Conservation (phyloP, 2,329 filamentous ascomycete species). For the Xylaria sp. region DNA sequence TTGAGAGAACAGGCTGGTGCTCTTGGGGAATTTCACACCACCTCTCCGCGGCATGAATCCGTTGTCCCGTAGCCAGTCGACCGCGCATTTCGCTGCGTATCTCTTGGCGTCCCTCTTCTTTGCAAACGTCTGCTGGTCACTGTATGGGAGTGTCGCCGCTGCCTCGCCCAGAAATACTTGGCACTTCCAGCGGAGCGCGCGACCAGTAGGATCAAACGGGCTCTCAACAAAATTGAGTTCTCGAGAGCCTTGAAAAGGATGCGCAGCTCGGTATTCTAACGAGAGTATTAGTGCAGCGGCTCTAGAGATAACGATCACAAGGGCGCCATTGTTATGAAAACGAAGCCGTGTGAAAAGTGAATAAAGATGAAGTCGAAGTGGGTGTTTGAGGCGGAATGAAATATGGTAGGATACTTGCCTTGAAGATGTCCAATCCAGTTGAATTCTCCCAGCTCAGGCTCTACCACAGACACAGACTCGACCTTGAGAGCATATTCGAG, state of each 20-base stretch:
- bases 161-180: constrained; percentile 45
- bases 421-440: constrained; percentile 56
- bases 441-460: constrained; percentile 43
- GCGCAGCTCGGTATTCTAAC: constrained; percentile 48
- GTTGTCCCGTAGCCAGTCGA: constrained; percentile 53
- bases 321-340: neutral
- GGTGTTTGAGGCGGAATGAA: neutral
- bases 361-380: neutral
- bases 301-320: constrained; percentile 2
- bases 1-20: neutral
- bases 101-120: constrained; percentile 65
- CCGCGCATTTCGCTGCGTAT: constrained; percentile 61
- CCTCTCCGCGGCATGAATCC: constrained; percentile 44
- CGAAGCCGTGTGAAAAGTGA: constrained; percentile 4
- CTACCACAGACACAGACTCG: constrained; percentile 28
- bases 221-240: constrained; percentile 40
- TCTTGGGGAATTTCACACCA: constrained; percentile 31
- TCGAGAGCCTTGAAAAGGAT: constrained; percentile 23
- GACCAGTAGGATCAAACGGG: constrained; percentile 17
- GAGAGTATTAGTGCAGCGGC: constrained; percentile 41
- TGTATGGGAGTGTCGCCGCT: constrained; percentile 33
- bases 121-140: constrained; percentile 52
- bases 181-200: constrained; percentile 43
- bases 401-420: constrained; percentile 44
- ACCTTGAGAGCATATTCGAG: constrained; percentile 49